A percentile compares a stretch with the other conserved stretches of the same genome.
phyloP scores from a whole-genome alignment of 345 rosid genomes.

The Linum tenue region DNA sequence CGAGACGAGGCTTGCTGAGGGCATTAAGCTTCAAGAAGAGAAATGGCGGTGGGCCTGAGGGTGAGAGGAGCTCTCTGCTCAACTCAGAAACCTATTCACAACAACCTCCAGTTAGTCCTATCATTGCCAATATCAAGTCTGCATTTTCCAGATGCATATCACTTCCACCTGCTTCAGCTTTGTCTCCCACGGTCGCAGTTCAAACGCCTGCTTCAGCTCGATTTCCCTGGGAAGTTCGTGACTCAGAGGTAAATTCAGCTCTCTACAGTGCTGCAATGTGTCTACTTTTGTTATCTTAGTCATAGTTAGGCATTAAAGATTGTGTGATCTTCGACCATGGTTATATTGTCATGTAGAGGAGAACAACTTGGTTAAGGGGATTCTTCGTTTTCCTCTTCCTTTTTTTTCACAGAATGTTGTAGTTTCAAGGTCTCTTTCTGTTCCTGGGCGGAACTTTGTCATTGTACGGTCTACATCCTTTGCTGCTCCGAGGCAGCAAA shows the following conservation, averaged over 20 bases:
- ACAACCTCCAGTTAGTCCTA: slow-evolving; percentile 36
- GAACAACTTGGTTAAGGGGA: slow-evolving; percentile 9
- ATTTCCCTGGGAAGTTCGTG: slow-evolving; percentile 40
- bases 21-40: slow-evolving; percentile 69
- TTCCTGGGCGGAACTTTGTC: slow-evolving; percentile 61
- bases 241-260: slow-evolving; percentile 31
- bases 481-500: slow-evolving; percentile 34
- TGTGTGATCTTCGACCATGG: neutral
- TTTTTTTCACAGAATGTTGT: slow-evolving; percentile 48
- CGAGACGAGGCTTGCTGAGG: slow-evolving; percentile 57
- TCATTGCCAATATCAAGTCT: slow-evolving; percentile 25
- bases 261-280: slow-evolving; percentile 7
- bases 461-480: slow-evolving; percentile 74
- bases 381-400: neutral
- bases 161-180: slow-evolving; percentile 55
- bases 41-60: slow-evolving; percentile 27
- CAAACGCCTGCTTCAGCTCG: slow-evolving; percentile 51
- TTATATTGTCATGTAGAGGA: neutral
- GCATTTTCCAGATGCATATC: slow-evolving; percentile 56
- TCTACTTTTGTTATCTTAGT: neutral
- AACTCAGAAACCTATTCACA: slow-evolving; percentile 31
- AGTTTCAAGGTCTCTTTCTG: slow-evolving; percentile 71
- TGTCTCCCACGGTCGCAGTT: slow-evolving; percentile 55
- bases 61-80: slow-evolving; percentile 65
- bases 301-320: neutral